A percentile compares a stretch with the other conserved stretches of the same genome.
Evolutionary conservation across 169 alveolate species (phyloP).

Genomic region (Plasmodium yoelii): DNA sequence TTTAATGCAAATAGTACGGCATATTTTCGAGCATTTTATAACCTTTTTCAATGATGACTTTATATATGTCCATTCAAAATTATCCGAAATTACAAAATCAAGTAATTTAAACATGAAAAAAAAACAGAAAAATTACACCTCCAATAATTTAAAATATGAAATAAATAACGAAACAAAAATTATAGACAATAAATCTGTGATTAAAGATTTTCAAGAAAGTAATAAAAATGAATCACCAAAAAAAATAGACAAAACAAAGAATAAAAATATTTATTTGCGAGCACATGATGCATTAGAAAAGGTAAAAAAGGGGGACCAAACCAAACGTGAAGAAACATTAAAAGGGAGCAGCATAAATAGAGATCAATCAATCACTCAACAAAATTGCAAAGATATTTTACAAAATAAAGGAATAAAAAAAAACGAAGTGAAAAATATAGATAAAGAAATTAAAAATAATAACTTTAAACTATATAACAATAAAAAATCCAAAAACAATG

Average conservation of each 20-base stretch:
- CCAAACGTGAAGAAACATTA: slow-evolving; percentile 14
- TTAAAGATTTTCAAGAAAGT: neutral
- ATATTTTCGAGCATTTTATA: slow-evolving; percentile 63
- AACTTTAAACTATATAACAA: neutral
- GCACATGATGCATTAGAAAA: slow-evolving; percentile 12
- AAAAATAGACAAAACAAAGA: slow-evolving; percentile 7
- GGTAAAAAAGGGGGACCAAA: slow-evolving; percentile 23
- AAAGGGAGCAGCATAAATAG: neutral
- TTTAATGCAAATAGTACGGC: slow-evolving; percentile 65
- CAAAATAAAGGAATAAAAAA: neutral
- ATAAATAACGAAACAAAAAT: slow-evolving; percentile 1
- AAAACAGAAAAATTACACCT: slow-evolving; percentile 1
- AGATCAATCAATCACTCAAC: neutral
- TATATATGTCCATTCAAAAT: slow-evolving; percentile 9
- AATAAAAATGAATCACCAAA: slow-evolving; percentile 5
- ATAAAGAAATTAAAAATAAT: neutral
- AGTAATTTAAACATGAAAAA: slow-evolving; percentile 7
- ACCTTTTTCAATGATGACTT: slow-evolving; percentile 43
- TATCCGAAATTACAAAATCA: slow-evolving; percentile 9
- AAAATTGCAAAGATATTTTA: neutral
- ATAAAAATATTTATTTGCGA: neutral
- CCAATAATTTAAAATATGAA: slow-evolving; percentile 2
- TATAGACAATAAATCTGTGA: neutral
- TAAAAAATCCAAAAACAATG: neutral
- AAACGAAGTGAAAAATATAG: neutral